Base-by-base conservation (phyloP, 2,329 filamentous ascomycete species). In the Ceratocystis albifundus region DNA sequence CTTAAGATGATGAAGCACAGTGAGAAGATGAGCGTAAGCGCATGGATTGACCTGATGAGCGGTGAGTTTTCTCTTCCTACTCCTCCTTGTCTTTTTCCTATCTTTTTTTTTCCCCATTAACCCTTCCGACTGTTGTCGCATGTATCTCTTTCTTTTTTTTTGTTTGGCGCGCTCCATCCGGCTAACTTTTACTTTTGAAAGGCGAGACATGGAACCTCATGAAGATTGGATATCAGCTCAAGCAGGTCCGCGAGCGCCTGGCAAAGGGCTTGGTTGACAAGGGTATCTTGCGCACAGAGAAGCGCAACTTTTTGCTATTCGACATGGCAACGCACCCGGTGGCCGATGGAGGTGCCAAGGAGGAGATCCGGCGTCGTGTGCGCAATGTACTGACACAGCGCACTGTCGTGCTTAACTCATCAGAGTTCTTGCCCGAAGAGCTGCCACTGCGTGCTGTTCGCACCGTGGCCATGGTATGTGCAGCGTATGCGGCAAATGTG, bases 1-100 rank as follows among this genome's bases (percentile, higher is more conserved):
- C 80, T 99, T 74, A 99, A 99, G 82, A 96, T 99, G 92, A 99
- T 99, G 93, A 99, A 99, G 82, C 87, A 89, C 72, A 96, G 91
- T 77, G 94, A 99, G 81, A 96, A 96, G 83, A 97, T 99, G 94
- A 97, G 94, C 77, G 94, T 99, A 71, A 94, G 90, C 80, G 90
- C 90, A 59, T 99, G 94, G 94, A 97, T 99, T 76, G 94, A 99
- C 76, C 80, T 99, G 71, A 93, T 99, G 91, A 96, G 92, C 76
- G 94, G 93, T 96, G 84, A 72, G 82, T 74, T 65, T 59, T 63
- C 62, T 68, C 62, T 50, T 63, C 66, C 68, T 59, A 10, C 22
- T 25, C 22, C 22, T 1, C 5, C 22, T 25, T 25, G 64, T 44
- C 62, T 30, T 46, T 36, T 12, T 36, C 32, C 2, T 36, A 20